A percentile compares a stretch with the other conserved stretches of the same genome.
Evolutionary conservation across 129 eudicot genomes (phyloP).

Genomic region (Helianthus tuberosus): DNA sequence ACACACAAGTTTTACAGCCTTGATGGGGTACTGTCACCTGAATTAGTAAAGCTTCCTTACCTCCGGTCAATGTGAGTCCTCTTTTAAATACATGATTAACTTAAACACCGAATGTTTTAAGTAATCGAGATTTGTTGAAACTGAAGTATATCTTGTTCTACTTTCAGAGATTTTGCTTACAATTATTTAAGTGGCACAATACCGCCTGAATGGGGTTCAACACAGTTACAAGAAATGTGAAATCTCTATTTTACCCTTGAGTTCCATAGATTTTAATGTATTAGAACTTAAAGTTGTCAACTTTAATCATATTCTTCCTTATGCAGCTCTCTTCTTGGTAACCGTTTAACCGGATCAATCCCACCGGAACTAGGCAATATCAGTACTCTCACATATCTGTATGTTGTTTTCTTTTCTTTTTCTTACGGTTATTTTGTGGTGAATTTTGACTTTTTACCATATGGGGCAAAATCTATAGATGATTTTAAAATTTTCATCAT

Average conservation of each 20-base stretch:
- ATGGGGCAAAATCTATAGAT: background rate
- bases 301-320: background rate
- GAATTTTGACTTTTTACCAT: conserved; percentile 15
- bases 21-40: conserved; percentile 81
- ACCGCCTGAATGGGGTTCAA: conserved; percentile 76
- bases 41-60: conserved; percentile 66
- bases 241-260: conserved; percentile 17
- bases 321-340: conserved; percentile 79
- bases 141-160: conserved; percentile 15
- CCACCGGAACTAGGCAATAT: conserved; percentile 68
- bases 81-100: background rate
- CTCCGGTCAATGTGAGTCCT: conserved; percentile 61
- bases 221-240: conserved; percentile 57
- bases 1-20: conserved; percentile 67
- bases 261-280: background rate
- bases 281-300: conserved; percentile 16
- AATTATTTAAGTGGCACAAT: conserved; percentile 71
- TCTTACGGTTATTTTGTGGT: no score
- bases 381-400: conserved; percentile 69
- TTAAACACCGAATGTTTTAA: background rate
- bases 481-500: background rate
- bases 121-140: background rate
- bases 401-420: conserved; percentile 23
- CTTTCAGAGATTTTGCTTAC: conserved; percentile 78
- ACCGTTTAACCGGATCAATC: conserved; percentile 70